Evolutionary conservation across 345 rosid species (phyloP).

Genomic region (Aquilaria yunnanensis): DNA sequence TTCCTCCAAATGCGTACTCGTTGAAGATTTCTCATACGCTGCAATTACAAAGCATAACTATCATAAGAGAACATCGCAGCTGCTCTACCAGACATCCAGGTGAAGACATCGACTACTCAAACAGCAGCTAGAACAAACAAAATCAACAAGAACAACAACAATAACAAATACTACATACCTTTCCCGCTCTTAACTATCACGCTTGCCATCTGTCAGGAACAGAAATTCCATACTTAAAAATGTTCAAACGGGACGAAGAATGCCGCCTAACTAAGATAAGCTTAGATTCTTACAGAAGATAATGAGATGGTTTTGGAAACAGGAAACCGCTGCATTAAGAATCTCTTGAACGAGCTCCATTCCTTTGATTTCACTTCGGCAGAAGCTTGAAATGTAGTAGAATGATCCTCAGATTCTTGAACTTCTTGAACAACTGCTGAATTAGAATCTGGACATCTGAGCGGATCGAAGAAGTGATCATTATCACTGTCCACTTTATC

Average conservation of each 20-base stretch:
- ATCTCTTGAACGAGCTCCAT: constrained; percentile 75
- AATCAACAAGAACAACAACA: neutral
- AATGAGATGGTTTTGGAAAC: constrained; percentile 64
- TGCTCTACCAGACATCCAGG: constrained; percentile 1
- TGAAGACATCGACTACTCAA: neutral
- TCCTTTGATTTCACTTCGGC: constrained; percentile 39
- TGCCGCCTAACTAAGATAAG: neutral
- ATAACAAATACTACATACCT: constrained; percentile 30
- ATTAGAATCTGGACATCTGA: constrained; percentile 35
- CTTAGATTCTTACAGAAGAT: constrained; percentile 49
- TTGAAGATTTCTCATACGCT: constrained; percentile 43
- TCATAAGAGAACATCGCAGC: constrained; percentile 12
- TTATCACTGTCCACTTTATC: constrained; percentile 12
- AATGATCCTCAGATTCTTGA: constrained; percentile 18
- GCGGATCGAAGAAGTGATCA: constrained; percentile 66
- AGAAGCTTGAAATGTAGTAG: constrained; percentile 19
- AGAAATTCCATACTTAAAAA: neutral
- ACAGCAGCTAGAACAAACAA: neutral
- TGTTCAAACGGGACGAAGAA: neutral
- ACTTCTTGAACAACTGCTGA: constrained; percentile 21
- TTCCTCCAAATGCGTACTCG: constrained; percentile 42
- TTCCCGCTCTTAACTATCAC: constrained; percentile 52
- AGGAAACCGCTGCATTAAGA: constrained; percentile 80
- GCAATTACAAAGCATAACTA: constrained; percentile 18
- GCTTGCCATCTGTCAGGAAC: constrained; percentile 52